Percentiles rank a stretch among this genome's conserved stretches.
Conservation (phyloP, 2,329 filamentous ascomycete species). For the Fusarium sublunatum region DNA sequence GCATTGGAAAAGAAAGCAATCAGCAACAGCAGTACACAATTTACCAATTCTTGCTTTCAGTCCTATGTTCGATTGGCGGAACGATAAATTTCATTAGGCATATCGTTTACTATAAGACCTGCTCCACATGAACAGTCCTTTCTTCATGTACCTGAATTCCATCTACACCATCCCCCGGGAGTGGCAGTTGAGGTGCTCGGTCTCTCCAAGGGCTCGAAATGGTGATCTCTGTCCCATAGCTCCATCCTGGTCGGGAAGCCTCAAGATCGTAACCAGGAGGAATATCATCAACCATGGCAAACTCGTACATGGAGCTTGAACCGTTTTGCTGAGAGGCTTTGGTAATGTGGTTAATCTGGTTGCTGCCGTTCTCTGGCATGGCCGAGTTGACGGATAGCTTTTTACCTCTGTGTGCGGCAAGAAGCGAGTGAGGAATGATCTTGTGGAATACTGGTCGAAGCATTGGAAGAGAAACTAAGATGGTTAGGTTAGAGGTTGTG, state of each 20-base stretch:
- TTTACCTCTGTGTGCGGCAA: constrained; percentile 12
- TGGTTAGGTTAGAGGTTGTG: rapidly evolving
- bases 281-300: constrained; percentile 10
- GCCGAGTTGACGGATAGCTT: constrained; percentile 8
- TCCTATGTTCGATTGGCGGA: neutral
- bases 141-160: constrained; percentile 27
- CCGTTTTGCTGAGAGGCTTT: constrained; percentile 9
- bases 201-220: constrained; percentile 22
- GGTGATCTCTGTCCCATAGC: constrained; percentile 24
- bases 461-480: constrained; percentile 33
- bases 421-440: constrained; percentile 21
- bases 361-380: constrained; percentile 3
- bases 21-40: no score
- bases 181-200: neutral
- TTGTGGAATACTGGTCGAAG: constrained; percentile 28
- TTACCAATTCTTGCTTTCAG: neutral
- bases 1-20: no score
- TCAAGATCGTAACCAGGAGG: constrained; percentile 22
- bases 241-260: constrained; percentile 22
- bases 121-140: constrained; percentile 19
- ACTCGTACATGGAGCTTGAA: constrained; percentile 22
- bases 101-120: neutral
- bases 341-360: neutral
- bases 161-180: constrained; percentile 4
- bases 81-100: neutral